A percentile compares a stretch with the other conserved stretches of the same genome.
phyloP scores from a whole-genome alignment of 176 grass and related monocot species.

The Rhipidocladum racemiflorum region DNA sequence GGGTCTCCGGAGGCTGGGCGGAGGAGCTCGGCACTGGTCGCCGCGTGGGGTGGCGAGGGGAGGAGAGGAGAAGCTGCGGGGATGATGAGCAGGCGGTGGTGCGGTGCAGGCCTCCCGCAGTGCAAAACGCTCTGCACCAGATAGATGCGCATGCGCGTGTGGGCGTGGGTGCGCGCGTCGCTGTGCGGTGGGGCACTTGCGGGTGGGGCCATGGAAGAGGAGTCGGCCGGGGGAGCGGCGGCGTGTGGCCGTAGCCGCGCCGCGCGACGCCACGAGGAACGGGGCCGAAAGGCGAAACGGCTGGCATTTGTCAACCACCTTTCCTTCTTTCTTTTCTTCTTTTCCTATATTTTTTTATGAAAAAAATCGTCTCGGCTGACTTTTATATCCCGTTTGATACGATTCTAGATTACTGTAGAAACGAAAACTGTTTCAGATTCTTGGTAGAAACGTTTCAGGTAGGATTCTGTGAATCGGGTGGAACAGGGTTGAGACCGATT shows the following conservation, averaged over 20 bases:
- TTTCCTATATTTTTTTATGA: too few species aligned
- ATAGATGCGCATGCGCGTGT: constrained; percentile 16
- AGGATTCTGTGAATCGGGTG: too few species aligned
- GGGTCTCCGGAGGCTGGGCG: neutral
- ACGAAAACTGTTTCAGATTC: too few species aligned
- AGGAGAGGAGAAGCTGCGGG: constrained; percentile 14
- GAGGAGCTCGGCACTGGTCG: constrained; percentile 1
- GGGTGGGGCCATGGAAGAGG: neutral
- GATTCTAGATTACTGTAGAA: too few species aligned
- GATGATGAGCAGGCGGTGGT: constrained; percentile 24
- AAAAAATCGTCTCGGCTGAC: too few species aligned
- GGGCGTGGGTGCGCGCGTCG: neutral
- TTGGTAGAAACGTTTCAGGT: too few species aligned
- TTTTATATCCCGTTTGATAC: too few species aligned
- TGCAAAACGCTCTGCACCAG: neutral
- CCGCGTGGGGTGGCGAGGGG: neutral
- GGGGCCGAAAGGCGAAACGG: constrained; percentile 18
- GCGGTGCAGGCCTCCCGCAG: constrained; percentile 10
- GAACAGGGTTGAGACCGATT: too few species aligned
- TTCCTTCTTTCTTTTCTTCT: too few species aligned
- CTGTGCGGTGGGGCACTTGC: neutral
- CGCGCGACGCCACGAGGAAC: neutral
- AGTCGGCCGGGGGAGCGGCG: neutral
- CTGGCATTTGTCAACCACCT: constrained; percentile 15
- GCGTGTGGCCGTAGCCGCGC: constrained; percentile 3